These are phyloP conservation scores for Yamadazyma triangularis DNA, from an alignment of 1,139 yeast genomes.

Conservation along the genomic window DNA sequence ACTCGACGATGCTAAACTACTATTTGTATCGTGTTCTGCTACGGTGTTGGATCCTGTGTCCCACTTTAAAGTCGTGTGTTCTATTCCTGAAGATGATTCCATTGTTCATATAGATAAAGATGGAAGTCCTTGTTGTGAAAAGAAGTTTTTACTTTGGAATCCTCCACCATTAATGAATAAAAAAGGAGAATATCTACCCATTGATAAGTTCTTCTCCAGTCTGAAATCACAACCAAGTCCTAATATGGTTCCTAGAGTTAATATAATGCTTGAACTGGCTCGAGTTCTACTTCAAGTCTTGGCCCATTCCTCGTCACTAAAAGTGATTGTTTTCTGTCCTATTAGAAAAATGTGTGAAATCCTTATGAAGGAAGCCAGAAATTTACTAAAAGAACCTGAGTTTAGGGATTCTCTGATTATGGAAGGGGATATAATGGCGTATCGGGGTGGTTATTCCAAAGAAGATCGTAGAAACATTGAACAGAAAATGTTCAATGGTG, in stretches of 20 bases:
- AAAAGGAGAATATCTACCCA: constrained; percentile 35
- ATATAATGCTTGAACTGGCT: constrained; percentile 73
- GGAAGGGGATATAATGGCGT: constrained; percentile 75
- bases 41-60: constrained; percentile 69
- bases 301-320: constrained; percentile 45
- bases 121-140: constrained; percentile 85
- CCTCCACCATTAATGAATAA: constrained; percentile 66
- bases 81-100: constrained; percentile 40
- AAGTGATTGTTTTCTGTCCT: constrained; percentile 87
- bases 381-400: constrained; percentile 25
- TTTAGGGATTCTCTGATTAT: constrained; percentile 34
- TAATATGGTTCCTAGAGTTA: constrained; percentile 49
- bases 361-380: constrained; percentile 75
- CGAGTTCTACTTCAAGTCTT: constrained; percentile 60
- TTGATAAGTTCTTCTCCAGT: constrained; percentile 5
- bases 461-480: constrained; percentile 84
- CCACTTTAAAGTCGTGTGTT: constrained; percentile 73
- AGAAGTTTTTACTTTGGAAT: constrained; percentile 76
- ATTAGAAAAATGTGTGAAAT: constrained; percentile 83
- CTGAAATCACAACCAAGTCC: constrained; percentile 10
- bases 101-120: constrained; percentile 61
- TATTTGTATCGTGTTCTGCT: constrained; percentile 89
- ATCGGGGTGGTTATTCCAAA: constrained; percentile 91
- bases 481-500: constrained; percentile 83
- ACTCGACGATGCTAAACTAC: constrained; percentile 21